Base-by-base conservation (phyloP, 805 yeast species). In the Saccharomycopsis sp. region DNA sequence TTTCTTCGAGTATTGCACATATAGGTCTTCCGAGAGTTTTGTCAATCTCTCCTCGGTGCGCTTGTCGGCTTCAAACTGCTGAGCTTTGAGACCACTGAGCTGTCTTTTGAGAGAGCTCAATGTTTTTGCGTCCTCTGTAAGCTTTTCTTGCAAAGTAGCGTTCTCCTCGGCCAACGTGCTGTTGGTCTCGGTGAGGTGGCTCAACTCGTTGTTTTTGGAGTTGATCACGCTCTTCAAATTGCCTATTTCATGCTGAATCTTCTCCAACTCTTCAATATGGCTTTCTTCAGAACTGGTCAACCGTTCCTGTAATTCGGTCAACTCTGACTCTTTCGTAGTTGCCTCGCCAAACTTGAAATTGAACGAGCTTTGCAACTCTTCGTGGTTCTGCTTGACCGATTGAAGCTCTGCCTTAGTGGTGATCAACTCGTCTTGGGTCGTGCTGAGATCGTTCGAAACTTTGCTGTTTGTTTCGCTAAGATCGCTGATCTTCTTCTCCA, bases 1-100 rank as follows among this genome's bases (percentile, higher is more conserved):
- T 67, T 89, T 88, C 54, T 85, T 83, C 1, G 89, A 81, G 66
- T 88, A 88, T 67, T 86, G 91, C 44, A 80, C 76, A 66, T 87
- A 87, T 9, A 88, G 73, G 64, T 85, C 89, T 60, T 83, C 85
- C 0, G 92, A 88, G 53, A 87, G 71, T 62, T 82, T 79, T 62
- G 83, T 82, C 44, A 86, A 70, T 65, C 81, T 79, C 58, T 75
- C 75, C 61, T 83, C 84, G 2, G 82, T 73, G 19, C 79, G 81
- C 25, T 69, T 69, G 57, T 83, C 85, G 29, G 77, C 75, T 1
- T 70, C 67, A 5, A 60, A 35, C 47, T 59, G 60, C 19, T 55
- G 52, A 15, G 50, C 22, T 24, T 59, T 59, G 42, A 62, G 54
- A 14, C 1, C n/a, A n/a, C 47, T 50, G 14, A 57, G 29, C 35